Evolutionary conservation across 2,329 filamentous ascomycete species (phyloP), one percentile per base, ranked within the genome.

Genomic region (Phaeoacremonium minimum): DNA sequence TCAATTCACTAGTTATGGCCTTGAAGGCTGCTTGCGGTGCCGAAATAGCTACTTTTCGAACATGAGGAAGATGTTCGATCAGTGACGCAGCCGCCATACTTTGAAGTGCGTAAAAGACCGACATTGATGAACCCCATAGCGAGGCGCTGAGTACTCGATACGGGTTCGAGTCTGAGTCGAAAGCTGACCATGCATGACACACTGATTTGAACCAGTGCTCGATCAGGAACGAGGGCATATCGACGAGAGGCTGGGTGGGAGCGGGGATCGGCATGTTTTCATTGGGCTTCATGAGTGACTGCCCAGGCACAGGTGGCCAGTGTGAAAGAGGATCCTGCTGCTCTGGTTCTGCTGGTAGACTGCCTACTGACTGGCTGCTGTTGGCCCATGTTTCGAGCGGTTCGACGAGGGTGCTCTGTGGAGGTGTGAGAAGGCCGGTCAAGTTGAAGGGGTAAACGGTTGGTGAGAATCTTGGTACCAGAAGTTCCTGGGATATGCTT

Each of bases 1-100:
- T 42, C 2, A 63, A 52, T 22, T 65, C 61, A 0, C 47, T 46
- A n/a, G 63, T 55, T 7, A 65, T 53, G 0, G 54, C 51, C 18
- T 46, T 46, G 22, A 26, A 9, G 22, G 22, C 22, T n/a, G n/a
- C 9, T n/a, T n/a, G 22, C 22, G 9, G 22, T n/a, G 22, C 22
- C 9, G 22, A 26, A 9, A 26, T 9, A n/a, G 22, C 22, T 9
- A n/a, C 22, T 26, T 26, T n/a, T n/a, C 22, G 22, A 26, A 26
- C n/a, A 14, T 44, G 38, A 11, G 37, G 38, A 16, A 45, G 22
- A 26, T 9, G 9, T n/a, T 53, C 50, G 18, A 49, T 46, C 0
- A 53, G 46, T 4, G 49, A 53, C 5, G 52, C 52, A 5, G 47
- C 49, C 6, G 50, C 50, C 30, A 55, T 55, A 32, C 46, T 39